These are phyloP conservation scores for Paraconiothyrium brasiliense DNA, from an alignment of 2,329 filamentous ascomycete species.

Conservation along the genomic window DNA sequence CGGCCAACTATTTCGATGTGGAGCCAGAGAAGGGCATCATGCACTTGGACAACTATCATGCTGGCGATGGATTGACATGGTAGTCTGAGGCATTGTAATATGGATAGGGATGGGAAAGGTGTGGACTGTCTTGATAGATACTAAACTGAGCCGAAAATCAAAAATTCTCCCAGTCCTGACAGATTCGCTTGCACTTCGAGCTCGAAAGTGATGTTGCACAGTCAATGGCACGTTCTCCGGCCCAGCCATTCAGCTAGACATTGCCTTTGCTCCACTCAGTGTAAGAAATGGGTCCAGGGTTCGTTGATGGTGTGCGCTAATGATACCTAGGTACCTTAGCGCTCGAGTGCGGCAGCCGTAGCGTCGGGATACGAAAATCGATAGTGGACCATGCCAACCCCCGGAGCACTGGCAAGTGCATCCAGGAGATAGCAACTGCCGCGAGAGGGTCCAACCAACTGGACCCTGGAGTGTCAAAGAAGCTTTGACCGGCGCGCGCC, in stretches of 20 bases:
- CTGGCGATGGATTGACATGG: constrained; percentile 15
- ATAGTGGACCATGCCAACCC: not conserved
- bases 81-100: not conserved
- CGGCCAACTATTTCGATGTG: constrained; percentile 20
- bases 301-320: not conserved
- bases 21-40: constrained; percentile 16
- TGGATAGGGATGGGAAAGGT: not conserved
- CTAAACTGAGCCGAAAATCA: not conserved
- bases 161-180: not conserved
- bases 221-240: not conserved
- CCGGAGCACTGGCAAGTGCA: not conserved
- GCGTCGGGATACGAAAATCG: constrained; percentile 11
- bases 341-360: not conserved
- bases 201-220: no score
- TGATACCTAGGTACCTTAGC: not conserved
- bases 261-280: not conserved
- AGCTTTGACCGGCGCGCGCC: not conserved
- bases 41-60: constrained; percentile 17
- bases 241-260: not conserved
- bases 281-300: not conserved
- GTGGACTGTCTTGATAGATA: not conserved
- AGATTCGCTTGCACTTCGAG: not conserved
- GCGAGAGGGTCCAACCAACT: not conserved
- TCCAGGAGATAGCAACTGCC: not conserved
- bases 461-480: not conserved